These are phyloP conservation scores for Kwoniella heveanensis DNA, from an alignment of 768 basidiomycete genomes.

Conservation along the genomic window DNA sequence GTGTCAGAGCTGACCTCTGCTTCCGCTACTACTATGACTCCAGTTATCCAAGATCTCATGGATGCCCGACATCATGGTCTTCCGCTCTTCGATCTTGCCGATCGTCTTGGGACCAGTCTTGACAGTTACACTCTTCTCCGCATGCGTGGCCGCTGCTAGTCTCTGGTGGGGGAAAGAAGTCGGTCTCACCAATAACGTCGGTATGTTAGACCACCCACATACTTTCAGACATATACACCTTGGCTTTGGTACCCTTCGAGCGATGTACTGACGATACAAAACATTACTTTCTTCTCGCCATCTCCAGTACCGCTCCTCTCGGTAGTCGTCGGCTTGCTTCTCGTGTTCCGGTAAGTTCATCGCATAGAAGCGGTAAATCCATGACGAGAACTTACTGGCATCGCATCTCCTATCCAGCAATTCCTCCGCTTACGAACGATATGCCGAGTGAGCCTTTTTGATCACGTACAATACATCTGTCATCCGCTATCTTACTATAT, in stretches of 20 bases:
- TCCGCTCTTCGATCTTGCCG: conserved; percentile 77
- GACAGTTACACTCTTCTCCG: conserved; percentile 76
- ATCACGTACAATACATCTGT: too few relatives aligned
- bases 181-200: conserved; percentile 74
- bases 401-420: conserved; percentile 25
- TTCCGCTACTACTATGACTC: too few relatives aligned
- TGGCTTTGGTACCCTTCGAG: background rate
- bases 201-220: conserved; percentile 17
- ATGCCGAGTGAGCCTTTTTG: conserved; percentile 61
- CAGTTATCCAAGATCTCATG: conserved; percentile 63
- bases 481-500: too few relatives aligned
- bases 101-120: conserved; percentile 78
- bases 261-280: background rate
- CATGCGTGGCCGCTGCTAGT: conserved; percentile 47
- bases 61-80: conserved; percentile 81
- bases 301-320: conserved; percentile 72
- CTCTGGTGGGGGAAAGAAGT: conserved; percentile 63
- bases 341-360: conserved; percentile 57
- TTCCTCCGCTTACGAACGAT: conserved; percentile 44
- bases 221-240: background rate
- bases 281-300: background rate
- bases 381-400: background rate
- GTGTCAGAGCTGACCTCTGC: conserved; percentile 3
- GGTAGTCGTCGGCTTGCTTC: conserved; percentile 86
- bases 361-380: background rate